Conservation (phyloP, 2,329 filamentous ascomycete species). For the Arthrobotrys musiformis region DNA sequence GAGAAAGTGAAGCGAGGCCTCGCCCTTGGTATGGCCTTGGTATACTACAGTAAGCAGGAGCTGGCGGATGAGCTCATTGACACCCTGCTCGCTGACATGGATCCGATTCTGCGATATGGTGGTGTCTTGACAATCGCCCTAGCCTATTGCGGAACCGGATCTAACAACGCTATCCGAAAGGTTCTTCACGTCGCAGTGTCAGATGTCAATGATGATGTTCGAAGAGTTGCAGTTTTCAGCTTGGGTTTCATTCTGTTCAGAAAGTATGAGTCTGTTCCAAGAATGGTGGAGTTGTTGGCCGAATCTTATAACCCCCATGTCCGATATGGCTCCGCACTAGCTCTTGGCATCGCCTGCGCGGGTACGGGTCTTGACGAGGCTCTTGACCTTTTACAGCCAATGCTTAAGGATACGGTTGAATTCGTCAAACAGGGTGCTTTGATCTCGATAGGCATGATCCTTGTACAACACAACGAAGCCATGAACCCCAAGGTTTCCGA, state of each 20-base stretch:
- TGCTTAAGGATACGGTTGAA: constrained; percentile 99
- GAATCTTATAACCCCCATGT: constrained; percentile 99
- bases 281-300: constrained; percentile 97
- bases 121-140: constrained; percentile 99
- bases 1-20: constrained; percentile 98
- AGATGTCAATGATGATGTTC: constrained; percentile 97
- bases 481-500: constrained; percentile 96
- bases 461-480: constrained; percentile 98
- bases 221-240: constrained; percentile 95
- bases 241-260: constrained; percentile 98
- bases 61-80: constrained; percentile 94
- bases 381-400: constrained; percentile 94
- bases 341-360: constrained; percentile 95
- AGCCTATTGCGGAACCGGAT: constrained; percentile 95
- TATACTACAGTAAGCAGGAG: constrained; percentile 97
- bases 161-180: constrained; percentile 98
- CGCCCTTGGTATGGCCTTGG: constrained; percentile 94
- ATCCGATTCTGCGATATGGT: constrained; percentile 92
- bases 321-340: constrained; percentile 97
- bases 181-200: constrained; percentile 95
- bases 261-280: constrained; percentile 94
- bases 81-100: constrained; percentile 89
- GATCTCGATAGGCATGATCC: constrained; percentile 95
- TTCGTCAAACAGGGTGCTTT: constrained; percentile 97
- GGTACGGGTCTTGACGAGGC: constrained; percentile 96